Evolutionary conservation across 768 basidiomycete species (phyloP).

Genomic region (Mycena kentingensis): DNA sequence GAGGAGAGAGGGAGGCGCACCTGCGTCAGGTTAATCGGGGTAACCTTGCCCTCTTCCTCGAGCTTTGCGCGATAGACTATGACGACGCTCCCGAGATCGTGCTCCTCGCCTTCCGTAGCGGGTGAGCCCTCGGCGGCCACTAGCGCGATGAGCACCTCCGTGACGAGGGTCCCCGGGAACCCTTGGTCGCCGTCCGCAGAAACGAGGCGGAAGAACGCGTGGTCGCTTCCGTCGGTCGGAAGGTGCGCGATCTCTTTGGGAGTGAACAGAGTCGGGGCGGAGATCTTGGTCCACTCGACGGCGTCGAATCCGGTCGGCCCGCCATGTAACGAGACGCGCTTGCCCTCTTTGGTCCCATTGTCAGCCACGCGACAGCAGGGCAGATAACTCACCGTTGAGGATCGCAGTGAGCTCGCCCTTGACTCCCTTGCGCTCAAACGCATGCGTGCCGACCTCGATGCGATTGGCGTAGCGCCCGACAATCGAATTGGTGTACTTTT

Average conservation of each 20-base stretch:
- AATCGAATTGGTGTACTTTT: constrained; percentile 74
- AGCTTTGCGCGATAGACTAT: constrained; percentile 72
- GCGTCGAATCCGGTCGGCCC: constrained; percentile 68
- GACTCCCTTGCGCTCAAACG: constrained; percentile 55
- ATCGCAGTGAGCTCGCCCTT: constrained; percentile 47
- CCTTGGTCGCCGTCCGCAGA: constrained; percentile 73
- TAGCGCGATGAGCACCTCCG: constrained; percentile 60
- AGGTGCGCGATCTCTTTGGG: constrained; percentile 53
- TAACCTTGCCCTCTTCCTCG: constrained; percentile 53
- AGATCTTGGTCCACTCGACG: constrained; percentile 52
- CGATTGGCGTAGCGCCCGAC: constrained; percentile 76
- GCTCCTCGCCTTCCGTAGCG: constrained; percentile 35
- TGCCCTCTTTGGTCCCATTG: constrained; percentile 38
- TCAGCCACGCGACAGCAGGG: background rate
- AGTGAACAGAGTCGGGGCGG: constrained; percentile 54
- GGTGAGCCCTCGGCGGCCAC: constrained; percentile 40
- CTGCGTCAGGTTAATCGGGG: constrained; percentile 77
- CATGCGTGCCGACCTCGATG: constrained; percentile 59
- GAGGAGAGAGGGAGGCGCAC: constrained; percentile 33
- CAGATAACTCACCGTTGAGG: constrained; percentile 39
- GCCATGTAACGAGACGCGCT: constrained; percentile 69
- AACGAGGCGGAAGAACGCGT: constrained; percentile 57
- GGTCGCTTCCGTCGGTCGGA: constrained; percentile 30
- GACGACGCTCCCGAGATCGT: constrained; percentile 63
- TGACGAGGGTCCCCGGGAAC: constrained; percentile 59